These are phyloP conservation scores for Filobasidium uniguttulatum DNA, from an alignment of 1,284 basidiomycete species.

Conservation along the genomic window DNA sequence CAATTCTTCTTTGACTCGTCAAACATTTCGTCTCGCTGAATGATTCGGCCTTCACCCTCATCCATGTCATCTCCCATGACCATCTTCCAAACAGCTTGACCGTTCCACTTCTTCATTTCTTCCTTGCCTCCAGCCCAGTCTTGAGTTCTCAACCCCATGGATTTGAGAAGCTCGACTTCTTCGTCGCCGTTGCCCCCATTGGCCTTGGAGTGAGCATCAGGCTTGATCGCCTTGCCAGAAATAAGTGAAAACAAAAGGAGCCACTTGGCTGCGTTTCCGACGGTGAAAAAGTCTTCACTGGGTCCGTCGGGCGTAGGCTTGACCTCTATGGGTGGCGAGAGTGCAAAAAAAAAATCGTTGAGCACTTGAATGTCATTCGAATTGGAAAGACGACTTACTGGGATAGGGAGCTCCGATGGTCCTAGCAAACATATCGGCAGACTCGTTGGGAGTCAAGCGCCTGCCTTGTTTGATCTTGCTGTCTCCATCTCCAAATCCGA, in stretches of 20 bases:
- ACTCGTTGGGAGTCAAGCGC: constrained; percentile 5
- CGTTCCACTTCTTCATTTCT: constrained; percentile 18
- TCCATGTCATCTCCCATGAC: constrained; percentile 29
- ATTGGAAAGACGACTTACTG: neutral
- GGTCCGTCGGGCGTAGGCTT: constrained; percentile 14
- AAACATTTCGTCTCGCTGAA: constrained; percentile 1
- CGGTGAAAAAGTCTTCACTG: constrained; percentile 34
- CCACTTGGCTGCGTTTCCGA: constrained; percentile 33
- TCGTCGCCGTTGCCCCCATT: constrained; percentile 4
- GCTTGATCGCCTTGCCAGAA: constrained; percentile 15
- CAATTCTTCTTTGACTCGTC: no score
- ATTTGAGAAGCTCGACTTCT: constrained; percentile 11
- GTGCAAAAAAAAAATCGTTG: no score
- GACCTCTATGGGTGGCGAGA: neutral
- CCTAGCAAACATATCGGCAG: constrained; percentile 11
- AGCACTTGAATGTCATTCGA: no score
- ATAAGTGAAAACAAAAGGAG: constrained; percentile 24
- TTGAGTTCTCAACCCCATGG: constrained; percentile 11
- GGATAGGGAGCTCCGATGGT: constrained; percentile 11
- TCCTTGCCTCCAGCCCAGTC: constrained; percentile 18
- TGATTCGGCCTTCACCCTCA: constrained; percentile 22
- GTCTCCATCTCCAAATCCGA: constrained; percentile 1
- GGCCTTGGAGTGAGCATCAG: constrained; percentile 10
- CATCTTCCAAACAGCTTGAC: constrained; percentile 32
- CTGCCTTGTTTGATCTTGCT: constrained; percentile 5